A percentile compares a stretch with the other conserved stretches of the same genome.
Evolutionary conservation across 2,329 filamentous ascomycete genomes (phyloP).

Genomic region (Metarhizium anisopliae): DNA sequence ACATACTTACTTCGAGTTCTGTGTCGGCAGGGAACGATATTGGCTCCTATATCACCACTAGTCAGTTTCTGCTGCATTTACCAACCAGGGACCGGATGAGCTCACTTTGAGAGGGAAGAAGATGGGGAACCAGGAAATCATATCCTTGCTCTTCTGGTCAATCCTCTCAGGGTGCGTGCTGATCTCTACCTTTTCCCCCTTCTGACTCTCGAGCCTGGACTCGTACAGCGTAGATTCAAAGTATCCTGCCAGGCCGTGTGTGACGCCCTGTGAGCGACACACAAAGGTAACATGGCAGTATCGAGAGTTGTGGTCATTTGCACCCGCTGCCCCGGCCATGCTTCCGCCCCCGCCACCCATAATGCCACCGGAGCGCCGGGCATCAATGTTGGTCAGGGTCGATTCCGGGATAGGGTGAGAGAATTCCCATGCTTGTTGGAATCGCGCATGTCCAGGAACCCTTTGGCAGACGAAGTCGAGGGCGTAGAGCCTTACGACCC

Average conservation of each 20-base stretch:
- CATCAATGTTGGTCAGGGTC: conserved; percentile 45
- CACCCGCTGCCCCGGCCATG: conserved; percentile 66
- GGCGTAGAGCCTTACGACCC: conserved; percentile 87
- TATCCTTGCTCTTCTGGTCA: conserved; percentile 85
- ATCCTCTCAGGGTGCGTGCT: conserved; percentile 91
- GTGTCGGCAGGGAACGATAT: conserved; percentile 77
- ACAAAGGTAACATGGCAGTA: conserved; percentile 71
- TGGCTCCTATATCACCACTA: conserved; percentile 50
- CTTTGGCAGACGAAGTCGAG: conserved; percentile 73
- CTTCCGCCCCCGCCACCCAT: conserved; percentile 61
- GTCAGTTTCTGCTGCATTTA: conserved; percentile 4
- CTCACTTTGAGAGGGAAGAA: conserved; percentile 91
- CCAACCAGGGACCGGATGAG: conserved; percentile 1
- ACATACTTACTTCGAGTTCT: conserved; percentile 87
- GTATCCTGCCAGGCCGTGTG: conserved; percentile 87
- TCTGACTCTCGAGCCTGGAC: conserved; percentile 29
- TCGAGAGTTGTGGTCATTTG: conserved; percentile 88
- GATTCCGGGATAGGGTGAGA: conserved; percentile 59
- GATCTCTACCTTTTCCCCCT: conserved; percentile 60
- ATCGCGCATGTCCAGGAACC: conserved; percentile 48
- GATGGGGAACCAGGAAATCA: conserved; percentile 99
- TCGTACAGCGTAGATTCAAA: conserved; percentile 94
- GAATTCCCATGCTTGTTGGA: conserved; percentile 76
- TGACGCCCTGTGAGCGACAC: conserved; percentile 68
- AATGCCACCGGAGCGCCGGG: conserved; percentile 54